phyloP scores from a whole-genome alignment of 306 rosid species.

The Crataegus laevigata region DNA sequence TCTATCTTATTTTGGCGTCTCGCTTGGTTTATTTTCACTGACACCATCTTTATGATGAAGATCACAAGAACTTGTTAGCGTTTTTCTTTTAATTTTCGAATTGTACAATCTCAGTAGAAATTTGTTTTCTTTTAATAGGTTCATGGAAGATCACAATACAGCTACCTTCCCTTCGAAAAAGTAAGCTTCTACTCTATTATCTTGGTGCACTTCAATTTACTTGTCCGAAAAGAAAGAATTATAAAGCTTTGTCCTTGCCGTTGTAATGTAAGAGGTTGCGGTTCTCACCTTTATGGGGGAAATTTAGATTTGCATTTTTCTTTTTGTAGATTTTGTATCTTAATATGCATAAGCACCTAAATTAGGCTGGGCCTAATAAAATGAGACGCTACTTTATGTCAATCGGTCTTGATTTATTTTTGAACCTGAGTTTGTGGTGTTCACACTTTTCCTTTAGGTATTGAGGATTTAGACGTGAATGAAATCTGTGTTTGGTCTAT shows the following conservation, averaged over 20 bases:
- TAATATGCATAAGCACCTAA: background rate
- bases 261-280: background rate
- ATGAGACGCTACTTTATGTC: background rate
- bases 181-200: conserved; percentile 36
- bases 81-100: background rate
- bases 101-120: background rate
- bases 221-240: background rate
- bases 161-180: conserved; percentile 96
- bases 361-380: background rate
- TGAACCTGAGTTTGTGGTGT: background rate
- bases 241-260: background rate
- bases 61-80: background rate
- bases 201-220: background rate
- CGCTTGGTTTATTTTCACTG: background rate
- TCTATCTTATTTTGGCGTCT: background rate
- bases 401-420: background rate
- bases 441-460: background rate
- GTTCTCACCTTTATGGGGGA: too few relatives aligned
- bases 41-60: background rate
- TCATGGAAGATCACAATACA: conserved; percentile 98
- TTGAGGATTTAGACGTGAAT: background rate
- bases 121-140: conserved; percentile 38
- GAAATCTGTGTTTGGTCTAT: background rate
- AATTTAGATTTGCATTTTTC: too few relatives aligned
- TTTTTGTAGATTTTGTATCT: background rate